phyloP scores from a whole-genome alignment of 441 rosid genomes.

The Aquilaria agallochum region DNA sequence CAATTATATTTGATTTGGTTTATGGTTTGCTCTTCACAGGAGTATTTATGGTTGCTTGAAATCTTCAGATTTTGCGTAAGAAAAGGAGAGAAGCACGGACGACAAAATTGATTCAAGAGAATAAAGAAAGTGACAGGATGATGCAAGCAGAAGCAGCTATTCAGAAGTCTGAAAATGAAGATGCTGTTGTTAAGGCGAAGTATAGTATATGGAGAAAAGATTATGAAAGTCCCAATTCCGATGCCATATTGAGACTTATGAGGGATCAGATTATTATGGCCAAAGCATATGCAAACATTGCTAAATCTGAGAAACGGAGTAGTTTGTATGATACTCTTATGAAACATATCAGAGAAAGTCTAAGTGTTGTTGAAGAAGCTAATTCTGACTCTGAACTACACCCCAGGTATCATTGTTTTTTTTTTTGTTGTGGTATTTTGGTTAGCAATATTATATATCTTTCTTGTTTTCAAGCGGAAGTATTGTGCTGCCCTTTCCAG shows the following conservation, averaged over 20 bases:
- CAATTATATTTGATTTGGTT: no score
- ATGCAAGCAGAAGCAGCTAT: conserved; percentile 49
- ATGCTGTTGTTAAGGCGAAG: conserved; percentile 58
- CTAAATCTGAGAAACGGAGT: conserved; percentile 60
- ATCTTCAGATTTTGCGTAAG: conserved; percentile 49
- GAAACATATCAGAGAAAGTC: conserved; percentile 57
- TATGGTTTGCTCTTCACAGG: neutral
- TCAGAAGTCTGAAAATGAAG: conserved; percentile 45
- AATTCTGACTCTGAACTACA: conserved; percentile 76
- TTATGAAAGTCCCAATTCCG: conserved; percentile 75
- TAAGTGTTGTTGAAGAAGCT: conserved; percentile 65
- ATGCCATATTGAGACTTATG: conserved; percentile 79
- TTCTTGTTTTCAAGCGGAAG: conserved; percentile 12
- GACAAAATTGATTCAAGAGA: conserved; percentile 51
- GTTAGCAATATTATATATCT: conserved; percentile 4
- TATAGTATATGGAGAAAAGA: conserved; percentile 96
- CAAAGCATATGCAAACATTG: conserved; percentile 84
- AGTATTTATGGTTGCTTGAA: conserved; percentile 25
- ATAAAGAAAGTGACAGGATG: conserved; percentile 50
- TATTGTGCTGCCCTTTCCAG: conserved; percentile 30
- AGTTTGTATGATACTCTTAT: conserved; percentile 52
- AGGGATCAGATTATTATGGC: conserved; percentile 96
- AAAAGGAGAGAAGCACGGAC: conserved; percentile 61
- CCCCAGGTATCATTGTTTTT: conserved; percentile 44
- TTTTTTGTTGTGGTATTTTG: conserved; percentile 8